phyloP scores from a whole-genome alignment of 1,139 yeast genomes.

The Debaryomycetaceae sp. region DNA sequence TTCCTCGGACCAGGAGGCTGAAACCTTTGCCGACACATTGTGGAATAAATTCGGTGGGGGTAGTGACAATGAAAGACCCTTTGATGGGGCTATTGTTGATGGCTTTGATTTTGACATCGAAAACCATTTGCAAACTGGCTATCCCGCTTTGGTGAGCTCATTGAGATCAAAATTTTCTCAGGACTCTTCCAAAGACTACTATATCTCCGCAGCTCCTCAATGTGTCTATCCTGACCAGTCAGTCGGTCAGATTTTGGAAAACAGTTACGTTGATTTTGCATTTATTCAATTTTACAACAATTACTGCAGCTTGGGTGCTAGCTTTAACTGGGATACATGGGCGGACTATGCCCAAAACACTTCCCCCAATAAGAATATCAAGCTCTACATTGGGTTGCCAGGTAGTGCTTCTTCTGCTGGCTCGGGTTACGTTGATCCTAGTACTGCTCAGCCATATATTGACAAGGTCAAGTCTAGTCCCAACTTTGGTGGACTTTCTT shows the following conservation, averaged over 20 bases:
- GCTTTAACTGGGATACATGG: conserved; percentile 26
- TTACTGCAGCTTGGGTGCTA: conserved; percentile 52
- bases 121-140: conserved; percentile 45
- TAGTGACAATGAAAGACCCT: conserved; percentile 59
- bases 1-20: conserved; percentile 54
- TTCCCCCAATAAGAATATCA: conserved; percentile 22
- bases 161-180: conserved; percentile 51
- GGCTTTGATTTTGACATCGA: conserved; percentile 43
- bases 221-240: conserved; percentile 84
- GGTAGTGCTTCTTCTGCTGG: conserved; percentile 20
- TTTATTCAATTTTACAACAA: conserved; percentile 90
- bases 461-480: conserved; percentile 13
- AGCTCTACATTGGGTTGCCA: conserved; percentile 27
- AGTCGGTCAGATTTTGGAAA: conserved; percentile 59
- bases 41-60: conserved; percentile 88
- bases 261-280: conserved; percentile 69
- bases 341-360: conserved; percentile 15
- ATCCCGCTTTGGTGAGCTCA: conserved; percentile 54
- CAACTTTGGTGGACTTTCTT: conserved; percentile 23
- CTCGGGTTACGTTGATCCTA: conserved; percentile 17
- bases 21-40: conserved; percentile 61
- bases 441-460: conserved; percentile 11
- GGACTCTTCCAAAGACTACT: conserved; percentile 57
- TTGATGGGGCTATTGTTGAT: conserved; percentile 45
- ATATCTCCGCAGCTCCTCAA: conserved; percentile 88